Percentiles rank a stretch among this genome's conserved stretches.
Evolutionary conservation across 768 basidiomycete species (phyloP).

Genomic region (Tylopilus cervinicoccineus): DNA sequence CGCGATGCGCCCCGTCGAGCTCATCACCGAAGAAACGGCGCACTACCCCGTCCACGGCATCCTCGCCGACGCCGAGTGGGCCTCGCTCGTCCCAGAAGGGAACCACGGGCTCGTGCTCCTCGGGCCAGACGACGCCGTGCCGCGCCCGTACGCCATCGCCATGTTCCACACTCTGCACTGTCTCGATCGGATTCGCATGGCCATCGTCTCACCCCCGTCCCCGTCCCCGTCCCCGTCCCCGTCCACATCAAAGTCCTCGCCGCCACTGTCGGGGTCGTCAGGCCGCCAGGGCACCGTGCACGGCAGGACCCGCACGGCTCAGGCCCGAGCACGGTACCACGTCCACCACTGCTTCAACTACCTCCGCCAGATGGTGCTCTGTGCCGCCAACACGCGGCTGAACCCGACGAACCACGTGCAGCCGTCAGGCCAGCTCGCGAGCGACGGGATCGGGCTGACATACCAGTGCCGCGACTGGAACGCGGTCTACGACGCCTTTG

Average conservation of each 20-base stretch:
- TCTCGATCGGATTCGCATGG: constrained; percentile 33
- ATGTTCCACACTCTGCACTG: constrained; percentile 42
- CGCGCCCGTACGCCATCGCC: constrained; percentile 31
- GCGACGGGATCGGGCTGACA: constrained; percentile 20
- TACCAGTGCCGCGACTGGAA: constrained; percentile 23
- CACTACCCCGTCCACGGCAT: constrained; percentile 23
- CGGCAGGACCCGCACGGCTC: neutral
- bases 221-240: neutral
- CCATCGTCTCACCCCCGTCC: constrained; percentile 8
- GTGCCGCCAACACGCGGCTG: constrained; percentile 32
- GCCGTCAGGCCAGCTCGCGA: constrained; percentile 9
- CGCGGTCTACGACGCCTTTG: constrained; percentile 19
- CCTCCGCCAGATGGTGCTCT: constrained; percentile 36
- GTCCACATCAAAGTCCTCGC: too few species aligned
- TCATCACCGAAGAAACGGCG: constrained; percentile 23
- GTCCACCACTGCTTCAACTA: constrained; percentile 39
- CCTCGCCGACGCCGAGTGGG: constrained; percentile 25
- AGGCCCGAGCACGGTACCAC: constrained; percentile 6
- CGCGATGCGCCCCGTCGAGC: neutral
- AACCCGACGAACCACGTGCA: constrained; percentile 19
- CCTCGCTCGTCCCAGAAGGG: constrained; percentile 17
- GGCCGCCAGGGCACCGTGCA: neutral
- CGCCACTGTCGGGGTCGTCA: too few species aligned
- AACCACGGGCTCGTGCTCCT: constrained; percentile 20
- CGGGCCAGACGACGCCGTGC: constrained; percentile 7